phyloP scores from a whole-genome alignment of 192 early-diverging fungal genomes.

The Phlyctochytrium arcticum region DNA sequence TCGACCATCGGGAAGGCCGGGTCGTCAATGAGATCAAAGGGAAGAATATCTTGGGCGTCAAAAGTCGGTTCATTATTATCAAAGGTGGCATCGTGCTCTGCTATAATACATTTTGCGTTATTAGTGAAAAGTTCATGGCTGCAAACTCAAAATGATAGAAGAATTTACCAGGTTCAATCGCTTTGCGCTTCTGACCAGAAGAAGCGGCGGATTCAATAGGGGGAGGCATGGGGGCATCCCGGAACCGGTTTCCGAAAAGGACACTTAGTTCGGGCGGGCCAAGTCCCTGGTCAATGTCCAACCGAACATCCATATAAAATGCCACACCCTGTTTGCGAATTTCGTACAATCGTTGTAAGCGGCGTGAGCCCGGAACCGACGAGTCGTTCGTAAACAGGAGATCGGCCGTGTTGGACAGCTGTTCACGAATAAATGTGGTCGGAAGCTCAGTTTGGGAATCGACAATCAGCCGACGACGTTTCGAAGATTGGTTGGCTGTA shows the following conservation, averaged over 20 bases:
- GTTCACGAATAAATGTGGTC: slow-evolving; percentile 41
- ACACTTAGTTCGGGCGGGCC: slow-evolving; percentile 3
- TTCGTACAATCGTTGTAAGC: slow-evolving; percentile 34
- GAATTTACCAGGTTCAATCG: no score
- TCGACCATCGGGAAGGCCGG: no score
- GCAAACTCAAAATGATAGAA: no score
- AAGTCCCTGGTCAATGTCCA: no score
- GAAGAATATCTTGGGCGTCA: no score
- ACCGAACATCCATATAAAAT: slow-evolving; percentile 33
- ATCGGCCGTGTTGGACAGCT: slow-evolving; percentile 56
- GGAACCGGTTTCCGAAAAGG: neutral
- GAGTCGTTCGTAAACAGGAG: slow-evolving; percentile 30
- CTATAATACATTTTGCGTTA: no score
- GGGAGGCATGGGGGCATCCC: neutral
- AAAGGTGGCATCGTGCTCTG: no score
- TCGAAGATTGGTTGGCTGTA: no score
- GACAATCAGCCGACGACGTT: slow-evolving; percentile 60
- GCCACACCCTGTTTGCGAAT: slow-evolving; percentile 32
- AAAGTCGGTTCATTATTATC: no score
- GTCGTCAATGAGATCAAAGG: no score
- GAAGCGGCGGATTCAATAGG: neutral
- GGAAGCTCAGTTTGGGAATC: slow-evolving; percentile 69
- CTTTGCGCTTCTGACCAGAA: no score
- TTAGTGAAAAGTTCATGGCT: no score
- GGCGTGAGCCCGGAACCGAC: slow-evolving; percentile 40